phyloP scores from a whole-genome alignment of 768 basidiomycete genomes.

The Cubamyces sp. region DNA sequence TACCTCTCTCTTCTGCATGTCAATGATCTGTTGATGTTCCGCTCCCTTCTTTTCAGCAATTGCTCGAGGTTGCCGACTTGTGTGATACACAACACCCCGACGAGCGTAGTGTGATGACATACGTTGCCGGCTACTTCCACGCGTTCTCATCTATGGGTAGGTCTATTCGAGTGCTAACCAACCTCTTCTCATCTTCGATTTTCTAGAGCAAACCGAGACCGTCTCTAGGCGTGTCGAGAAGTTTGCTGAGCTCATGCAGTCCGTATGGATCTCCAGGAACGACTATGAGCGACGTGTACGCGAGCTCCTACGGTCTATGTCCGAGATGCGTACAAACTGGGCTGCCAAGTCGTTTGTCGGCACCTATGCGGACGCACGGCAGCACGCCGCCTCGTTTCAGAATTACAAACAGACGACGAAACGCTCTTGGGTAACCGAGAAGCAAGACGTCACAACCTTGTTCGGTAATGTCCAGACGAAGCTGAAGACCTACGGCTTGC shows the following conservation, averaged over 20 bases:
- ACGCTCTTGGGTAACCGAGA: conserved; percentile 86
- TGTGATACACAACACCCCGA: conserved; percentile 89
- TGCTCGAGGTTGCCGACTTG: conserved; percentile 95
- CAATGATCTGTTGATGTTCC: conserved; percentile 10
- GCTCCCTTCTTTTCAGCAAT: conserved; percentile 56
- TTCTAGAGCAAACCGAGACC: conserved; percentile 89
- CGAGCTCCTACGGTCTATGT: conserved; percentile 69
- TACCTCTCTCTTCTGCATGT: conserved; percentile 8
- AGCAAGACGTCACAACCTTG: conserved; percentile 83
- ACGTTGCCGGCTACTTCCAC: conserved; percentile 97
- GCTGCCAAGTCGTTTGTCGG: conserved; percentile 63
- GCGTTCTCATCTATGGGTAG: conserved; percentile 96
- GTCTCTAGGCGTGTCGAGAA: conserved; percentile 93
- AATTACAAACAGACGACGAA: conserved; percentile 87
- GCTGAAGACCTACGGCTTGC: conserved; percentile 84
- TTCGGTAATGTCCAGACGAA: conserved; percentile 96
- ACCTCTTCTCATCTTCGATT: background rate
- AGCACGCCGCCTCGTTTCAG: conserved; percentile 70
- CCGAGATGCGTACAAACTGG: conserved; percentile 74
- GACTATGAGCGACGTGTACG: conserved; percentile 91
- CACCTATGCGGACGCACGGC: conserved; percentile 82
- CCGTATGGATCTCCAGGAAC: conserved; percentile 83
- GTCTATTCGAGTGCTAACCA: conserved; percentile 28
- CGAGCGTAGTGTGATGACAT: conserved; percentile 97
- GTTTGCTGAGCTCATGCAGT: conserved; percentile 95